Conservation (phyloP, 352 stramenopile species). For the Globisporangium echinulatum region DNA sequence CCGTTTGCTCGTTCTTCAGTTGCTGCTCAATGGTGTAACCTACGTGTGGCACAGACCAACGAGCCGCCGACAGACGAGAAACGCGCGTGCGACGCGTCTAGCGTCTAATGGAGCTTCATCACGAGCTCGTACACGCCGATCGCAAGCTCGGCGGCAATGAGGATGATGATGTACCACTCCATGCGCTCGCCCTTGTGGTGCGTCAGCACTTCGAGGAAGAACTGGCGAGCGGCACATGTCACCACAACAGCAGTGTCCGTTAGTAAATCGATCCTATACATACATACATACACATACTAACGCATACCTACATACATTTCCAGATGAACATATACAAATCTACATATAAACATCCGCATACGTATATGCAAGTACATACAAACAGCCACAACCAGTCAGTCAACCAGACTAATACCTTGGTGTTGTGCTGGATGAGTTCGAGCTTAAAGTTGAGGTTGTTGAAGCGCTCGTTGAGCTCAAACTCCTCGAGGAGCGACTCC, state of each 20-base stretch:
- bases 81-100: too few relatives aligned
- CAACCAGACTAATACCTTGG: too few relatives aligned
- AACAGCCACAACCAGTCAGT: not conserved
- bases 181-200: conserved; percentile 92
- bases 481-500: conserved; percentile 86
- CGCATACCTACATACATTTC: conserved; percentile 2
- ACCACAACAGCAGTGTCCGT: too few relatives aligned
- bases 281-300: conserved; percentile 1
- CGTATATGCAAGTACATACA: too few relatives aligned
- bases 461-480: conserved; percentile 93
- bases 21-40: too few relatives aligned
- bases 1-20: too few relatives aligned
- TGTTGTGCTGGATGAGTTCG: conserved; percentile 97
- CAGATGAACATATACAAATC: not conserved
- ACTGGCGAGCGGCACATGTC: conserved; percentile 30
- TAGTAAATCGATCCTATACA: not conserved
- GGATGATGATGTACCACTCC: conserved; percentile 98
- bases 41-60: too few relatives aligned
- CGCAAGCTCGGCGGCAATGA: conserved; percentile 94
- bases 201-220: conserved; percentile 97
- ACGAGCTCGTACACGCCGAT: conserved; percentile 84
- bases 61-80: too few relatives aligned
- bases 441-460: conserved; percentile 97
- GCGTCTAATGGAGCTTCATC: conserved; percentile 58
- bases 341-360: too few relatives aligned